Base-by-base conservation (phyloP, 805 yeast genomes). In the Candida cerambycidarum region DNA sequence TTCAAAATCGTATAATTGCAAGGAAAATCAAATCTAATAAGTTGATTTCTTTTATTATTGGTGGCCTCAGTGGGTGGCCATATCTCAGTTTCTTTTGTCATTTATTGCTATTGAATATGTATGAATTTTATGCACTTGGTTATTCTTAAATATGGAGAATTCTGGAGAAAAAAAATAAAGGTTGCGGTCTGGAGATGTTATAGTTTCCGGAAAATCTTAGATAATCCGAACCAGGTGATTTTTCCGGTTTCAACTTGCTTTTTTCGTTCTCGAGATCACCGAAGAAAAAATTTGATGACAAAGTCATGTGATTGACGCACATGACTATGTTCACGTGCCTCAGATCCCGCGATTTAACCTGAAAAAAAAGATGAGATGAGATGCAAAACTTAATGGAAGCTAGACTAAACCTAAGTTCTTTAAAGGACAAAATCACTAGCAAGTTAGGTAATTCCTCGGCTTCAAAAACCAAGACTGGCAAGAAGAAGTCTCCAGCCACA, bases 381-480 rank as follows among this genome's bases (percentile, higher is more conserved):
- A 41, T 19, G 17, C 37, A 34, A 33, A 38, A 18, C 14, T 24
- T 16, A 30, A 76, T 76, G 81, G 78, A 71, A 43, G 59, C 68
- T 30, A 67, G 63, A 45, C 59, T 78, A 50, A 75, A 70, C 59
- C 60, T 78, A 48, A 61, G 83, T 37, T 78, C 86, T 18, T 67
- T 85, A 58, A 83, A 75, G 61, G 87, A 79, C 50, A 83, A 78
- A 59, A 80, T 85, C 32, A 64, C 83, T 17, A 72, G 67, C 34
- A 81, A 82, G 55, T 60, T 82, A 45, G 50, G 46, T n/a, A 38
- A 24, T 9, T 36, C 32, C 9, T 23, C 38, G 9, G 14, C 8
- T 5, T 8, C n/a, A 3, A 23, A 23, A 14, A 14, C 25, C 5
- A 45, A 35, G 41, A 36, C 24, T 14, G 35, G 19, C 25, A 41